Evolutionary conservation across 2,329 filamentous ascomycete genomes (phyloP), one percentile per base, ranked within the genome.

Genomic region (Hypocrella siamensis): DNA sequence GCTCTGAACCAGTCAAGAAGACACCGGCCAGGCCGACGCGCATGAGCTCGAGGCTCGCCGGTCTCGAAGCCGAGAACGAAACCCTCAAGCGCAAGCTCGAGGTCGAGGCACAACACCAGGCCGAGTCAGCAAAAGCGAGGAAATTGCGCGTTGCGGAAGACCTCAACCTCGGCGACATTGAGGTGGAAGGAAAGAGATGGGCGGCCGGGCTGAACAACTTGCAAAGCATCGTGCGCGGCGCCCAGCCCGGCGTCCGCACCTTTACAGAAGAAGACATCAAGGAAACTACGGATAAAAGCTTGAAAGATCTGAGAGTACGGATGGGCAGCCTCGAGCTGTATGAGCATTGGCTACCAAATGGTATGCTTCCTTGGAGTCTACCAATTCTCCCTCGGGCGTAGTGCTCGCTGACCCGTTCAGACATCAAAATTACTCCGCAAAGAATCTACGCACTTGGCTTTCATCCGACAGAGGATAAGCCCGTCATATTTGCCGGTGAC

Each of bases 381-480:
- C n/a, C n/a, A n/a, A n/a, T n/a, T 11, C 12, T 7, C 9, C 21
- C 5, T 22, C 16, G n/a, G 21, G 21, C 21, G 12, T 3, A 12
- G 21, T 21, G 12, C 5, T 15, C 6, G 7, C 24, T n/a, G 16
- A 24, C 17, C n/a, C 9, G 4, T 4, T 6, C 42, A 84, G 82
- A 82, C 32, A 90, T 94, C 45, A 96, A 94, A 49, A 77, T 94
- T 30, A 88, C 81, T 0, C 86, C 85, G 0, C 84, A 93, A 42
- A 63, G 88, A 32, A 70, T 93, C 11, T 98, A 96, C 47, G 69
- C 81, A 1, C 73, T 96, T 44, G 75, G 78, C 0, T 88, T 98
- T 43, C 90, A 98, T 45, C 90, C 90, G 0, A 86, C 76, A 0
- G 65, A 75, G 35, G 75, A 86, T 3, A 96, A 96, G 46, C 75